Base-by-base conservation (phyloP, 129 eudicot species). In the Artemisia tridentata region DNA sequence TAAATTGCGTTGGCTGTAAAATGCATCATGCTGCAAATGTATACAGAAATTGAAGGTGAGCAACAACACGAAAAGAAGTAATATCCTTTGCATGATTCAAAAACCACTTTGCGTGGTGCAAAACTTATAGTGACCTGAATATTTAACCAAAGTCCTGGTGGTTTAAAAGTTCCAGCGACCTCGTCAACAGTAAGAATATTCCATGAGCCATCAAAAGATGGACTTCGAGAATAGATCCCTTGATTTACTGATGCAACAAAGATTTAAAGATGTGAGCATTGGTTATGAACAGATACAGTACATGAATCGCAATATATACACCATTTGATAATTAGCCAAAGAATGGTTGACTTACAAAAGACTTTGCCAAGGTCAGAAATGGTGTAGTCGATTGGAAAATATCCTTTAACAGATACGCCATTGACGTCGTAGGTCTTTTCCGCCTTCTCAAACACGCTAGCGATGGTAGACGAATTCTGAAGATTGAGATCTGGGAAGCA, bases 91-190 rank as follows among this genome's bases (percentile, higher is more conserved):
- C 11, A 38, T 38, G 45, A 38, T 38, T 38, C 45, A 38, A 38
- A 38, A 38, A 7, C 45, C 45, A 38, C 45, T 7, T 38, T 7
- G 6, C 1, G 7, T 38, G 45, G 45, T 38, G 6, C 6, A 8
- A 38, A 38, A 38, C 45, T 38, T 9, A 38, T 38, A 38, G 11
- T 38, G 8, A 38, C 45, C 45, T 38, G 96, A 45, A 90, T 74
- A 79, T 85, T 95, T 71, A 93, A 79, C 99, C 99, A 93, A 1
- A 83, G 41, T 23, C 88, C 92, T 34, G 85, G 63, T 59, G 91
- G 91, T 63, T 55, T 73, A 0, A 75, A 4, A 60, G 53, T 77
- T 15, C 19, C 43, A 20, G 45, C 80, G 4, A 90, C 86, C 0
- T 63, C 76, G 1, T 77, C 76, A 45, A 86, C 86, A 23, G 81